phyloP scores from a whole-genome alignment of 192 early-diverging fungal genomes.

The Phlyctochytrium arcticum region DNA sequence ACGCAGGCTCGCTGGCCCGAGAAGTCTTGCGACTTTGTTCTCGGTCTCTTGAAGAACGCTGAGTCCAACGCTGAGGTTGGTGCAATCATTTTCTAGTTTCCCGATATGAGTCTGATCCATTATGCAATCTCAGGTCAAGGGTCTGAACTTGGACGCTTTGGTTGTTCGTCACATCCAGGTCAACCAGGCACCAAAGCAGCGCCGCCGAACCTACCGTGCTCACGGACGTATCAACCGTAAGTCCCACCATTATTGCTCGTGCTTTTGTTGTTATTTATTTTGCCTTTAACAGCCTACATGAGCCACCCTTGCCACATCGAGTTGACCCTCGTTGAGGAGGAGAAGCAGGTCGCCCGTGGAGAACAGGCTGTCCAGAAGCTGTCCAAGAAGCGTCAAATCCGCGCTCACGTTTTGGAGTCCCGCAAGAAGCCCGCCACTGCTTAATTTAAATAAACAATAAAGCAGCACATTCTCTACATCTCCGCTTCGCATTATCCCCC shows the following conservation, averaged over 20 bases:
- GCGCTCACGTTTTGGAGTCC: constrained; percentile 5
- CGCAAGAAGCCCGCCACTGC: constrained; percentile 13
- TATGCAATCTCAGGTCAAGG: constrained; percentile 66
- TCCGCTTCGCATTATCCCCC: too few relatives aligned
- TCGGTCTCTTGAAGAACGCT: constrained; percentile 94
- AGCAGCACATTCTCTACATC: too few relatives aligned
- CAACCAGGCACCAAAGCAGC: constrained; percentile 97
- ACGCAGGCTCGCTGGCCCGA: constrained; percentile 95
- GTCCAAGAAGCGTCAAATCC: constrained; percentile 34
- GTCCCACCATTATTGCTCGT: not conserved
- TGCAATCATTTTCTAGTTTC: not conserved
- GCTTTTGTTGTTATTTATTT: not conserved
- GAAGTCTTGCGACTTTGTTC: constrained; percentile 92
- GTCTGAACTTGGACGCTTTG: constrained; percentile 81
- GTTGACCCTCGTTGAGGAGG: constrained; percentile 87
- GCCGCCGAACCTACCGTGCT: constrained; percentile 96
- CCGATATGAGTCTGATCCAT: not conserved
- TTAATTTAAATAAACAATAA: too few relatives aligned
- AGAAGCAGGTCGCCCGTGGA: constrained; percentile 75
- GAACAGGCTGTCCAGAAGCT: constrained; percentile 29
- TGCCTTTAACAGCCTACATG: constrained; percentile 72
- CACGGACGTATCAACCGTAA: constrained; percentile 91
- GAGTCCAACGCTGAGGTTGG: constrained; percentile 94
- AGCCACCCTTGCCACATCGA: constrained; percentile 94
- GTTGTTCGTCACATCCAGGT: constrained; percentile 94